Evolutionary conservation across 1,284 basidiomycete genomes (phyloP).

Genomic region (Ceratobasidium sp.): DNA sequence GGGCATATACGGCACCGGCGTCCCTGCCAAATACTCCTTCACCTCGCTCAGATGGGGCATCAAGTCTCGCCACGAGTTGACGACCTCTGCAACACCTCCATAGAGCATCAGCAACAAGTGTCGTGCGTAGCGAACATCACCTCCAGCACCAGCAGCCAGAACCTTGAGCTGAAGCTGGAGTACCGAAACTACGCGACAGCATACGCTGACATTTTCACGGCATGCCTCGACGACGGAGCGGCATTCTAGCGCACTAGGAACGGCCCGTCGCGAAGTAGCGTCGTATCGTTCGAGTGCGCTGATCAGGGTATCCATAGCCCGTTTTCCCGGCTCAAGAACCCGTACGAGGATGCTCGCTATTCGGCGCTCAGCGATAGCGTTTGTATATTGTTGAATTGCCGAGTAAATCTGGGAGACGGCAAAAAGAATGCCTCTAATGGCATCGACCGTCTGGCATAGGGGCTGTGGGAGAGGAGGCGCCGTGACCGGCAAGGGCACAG

Average conservation of each 20-base stretch:
- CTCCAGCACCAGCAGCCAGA: conserved; percentile 66
- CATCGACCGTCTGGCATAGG: conserved; percentile 80
- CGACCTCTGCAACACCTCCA: conserved; percentile 88
- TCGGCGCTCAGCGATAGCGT: conserved; percentile 82
- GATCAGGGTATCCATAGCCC: conserved; percentile 85
- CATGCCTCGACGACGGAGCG: conserved; percentile 83
- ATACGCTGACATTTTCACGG: conserved; percentile 83
- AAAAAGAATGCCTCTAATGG: conserved; percentile 90
- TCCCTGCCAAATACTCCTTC: conserved; percentile 22
- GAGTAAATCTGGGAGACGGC: conserved; percentile 92
- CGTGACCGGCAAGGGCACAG: conserved; percentile 71
- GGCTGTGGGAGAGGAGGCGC: conserved; percentile 75
- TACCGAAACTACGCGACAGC: conserved; percentile 85
- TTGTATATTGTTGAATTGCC: conserved; percentile 87
- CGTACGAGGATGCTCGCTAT: conserved; percentile 80
- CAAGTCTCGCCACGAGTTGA: conserved; percentile 83
- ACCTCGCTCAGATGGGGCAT: conserved; percentile 75
- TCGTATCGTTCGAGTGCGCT: conserved; percentile 93
- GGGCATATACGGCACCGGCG: conserved; percentile 58
- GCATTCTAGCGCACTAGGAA: conserved; percentile 76
- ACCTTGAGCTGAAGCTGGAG: conserved; percentile 82
- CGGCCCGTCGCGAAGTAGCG: conserved; percentile 70
- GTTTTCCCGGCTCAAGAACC: conserved; percentile 83
- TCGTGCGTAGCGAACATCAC: conserved; percentile 84
- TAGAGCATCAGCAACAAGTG: conserved; percentile 89